These are phyloP conservation scores for Colletotrichum spaethianum DNA, from an alignment of 2,329 filamentous ascomycete genomes.

Conservation along the genomic window DNA sequence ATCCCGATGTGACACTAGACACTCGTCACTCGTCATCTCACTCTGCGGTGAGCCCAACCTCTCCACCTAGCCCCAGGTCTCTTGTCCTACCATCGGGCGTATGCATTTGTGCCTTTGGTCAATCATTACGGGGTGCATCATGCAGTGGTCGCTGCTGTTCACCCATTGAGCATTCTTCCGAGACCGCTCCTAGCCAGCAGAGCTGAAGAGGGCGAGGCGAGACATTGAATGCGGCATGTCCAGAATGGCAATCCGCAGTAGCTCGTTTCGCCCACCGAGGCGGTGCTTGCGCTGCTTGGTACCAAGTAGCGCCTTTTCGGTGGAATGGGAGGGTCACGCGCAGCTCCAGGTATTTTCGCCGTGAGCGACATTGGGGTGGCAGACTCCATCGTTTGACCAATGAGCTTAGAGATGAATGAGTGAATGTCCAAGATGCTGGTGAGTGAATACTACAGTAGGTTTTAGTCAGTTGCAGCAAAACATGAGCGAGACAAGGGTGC, in stretches of 20 bases:
- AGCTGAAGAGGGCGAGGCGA: slow-evolving; percentile 28
- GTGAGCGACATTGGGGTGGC: neutral
- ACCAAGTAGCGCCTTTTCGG: slow-evolving; percentile 6
- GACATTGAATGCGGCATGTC: slow-evolving; percentile 23
- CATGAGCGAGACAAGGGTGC: neutral
- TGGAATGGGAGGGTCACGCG: slow-evolving; percentile 35
- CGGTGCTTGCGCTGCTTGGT: neutral
- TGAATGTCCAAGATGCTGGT: slow-evolving; percentile 10
- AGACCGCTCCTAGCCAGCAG: slow-evolving; percentile 26
- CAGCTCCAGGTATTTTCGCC: neutral
- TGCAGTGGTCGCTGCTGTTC: slow-evolving; percentile 22
- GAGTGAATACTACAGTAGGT: neutral
- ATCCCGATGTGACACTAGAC: neutral
- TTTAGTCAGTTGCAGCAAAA: neutral
- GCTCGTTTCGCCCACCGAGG: slow-evolving; percentile 15
- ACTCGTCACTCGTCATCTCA: slow-evolving; percentile 3
- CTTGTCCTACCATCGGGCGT: slow-evolving; percentile 19
- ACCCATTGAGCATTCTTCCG: slow-evolving; percentile 26
- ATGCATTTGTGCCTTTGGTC: neutral
- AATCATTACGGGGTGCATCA: slow-evolving; percentile 33
- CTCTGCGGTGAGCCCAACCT: slow-evolving; percentile 21
- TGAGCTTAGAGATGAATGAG: slow-evolving; percentile 5
- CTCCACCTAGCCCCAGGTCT: slow-evolving; percentile 2
- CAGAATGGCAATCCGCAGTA: slow-evolving; percentile 11
- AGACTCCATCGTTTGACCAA: slow-evolving; percentile 9